Evolutionary conservation across 1,284 basidiomycete genomes (phyloP).

Genomic region (Papiliotrema laurentii): DNA sequence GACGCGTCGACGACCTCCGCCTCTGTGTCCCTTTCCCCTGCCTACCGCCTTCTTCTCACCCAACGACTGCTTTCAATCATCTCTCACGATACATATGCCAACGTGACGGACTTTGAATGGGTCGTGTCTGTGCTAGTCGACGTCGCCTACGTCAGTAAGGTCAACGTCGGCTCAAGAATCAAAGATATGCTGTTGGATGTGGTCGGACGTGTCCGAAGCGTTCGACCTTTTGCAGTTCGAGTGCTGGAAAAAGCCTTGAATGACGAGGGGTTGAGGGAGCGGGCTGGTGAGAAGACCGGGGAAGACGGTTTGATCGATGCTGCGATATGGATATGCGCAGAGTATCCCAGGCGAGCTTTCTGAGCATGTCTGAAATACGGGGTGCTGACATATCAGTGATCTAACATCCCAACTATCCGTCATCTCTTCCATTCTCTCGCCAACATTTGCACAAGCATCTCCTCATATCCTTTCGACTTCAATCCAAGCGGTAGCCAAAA

Average conservation of each 20-base stretch:
- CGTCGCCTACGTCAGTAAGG: conserved; percentile 76
- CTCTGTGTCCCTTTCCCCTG: conserved; percentile 54
- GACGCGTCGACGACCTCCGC: conserved; percentile 32
- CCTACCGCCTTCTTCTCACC: conserved; percentile 76
- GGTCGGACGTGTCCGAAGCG: conserved; percentile 70
- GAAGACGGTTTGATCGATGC: conserved; percentile 83
- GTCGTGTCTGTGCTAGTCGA: conserved; percentile 89
- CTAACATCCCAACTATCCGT: conserved; percentile 34
- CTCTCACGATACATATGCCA: conserved; percentile 74
- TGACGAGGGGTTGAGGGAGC: conserved; percentile 65
- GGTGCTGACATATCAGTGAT: conserved; percentile 15
- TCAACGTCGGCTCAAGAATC: conserved; percentile 68
- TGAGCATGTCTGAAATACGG: background rate
- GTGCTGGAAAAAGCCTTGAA: conserved; percentile 72
- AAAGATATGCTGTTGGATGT: conserved; percentile 83
- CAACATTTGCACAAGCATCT: conserved; percentile 54
- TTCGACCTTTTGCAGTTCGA: conserved; percentile 71
- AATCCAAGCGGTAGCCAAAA: conserved; percentile 76
- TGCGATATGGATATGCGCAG: conserved; percentile 91
- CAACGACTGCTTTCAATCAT: conserved; percentile 78
- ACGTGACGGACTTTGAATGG: conserved; percentile 93
- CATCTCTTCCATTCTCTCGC: conserved; percentile 57
- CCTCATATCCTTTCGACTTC: conserved; percentile 67
- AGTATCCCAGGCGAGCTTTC: conserved; percentile 69
- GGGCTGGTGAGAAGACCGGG: conserved; percentile 53